These are phyloP conservation scores for Hygrophila difformis DNA, from an alignment of 257 asterid species.

Conservation along the genomic window DNA sequence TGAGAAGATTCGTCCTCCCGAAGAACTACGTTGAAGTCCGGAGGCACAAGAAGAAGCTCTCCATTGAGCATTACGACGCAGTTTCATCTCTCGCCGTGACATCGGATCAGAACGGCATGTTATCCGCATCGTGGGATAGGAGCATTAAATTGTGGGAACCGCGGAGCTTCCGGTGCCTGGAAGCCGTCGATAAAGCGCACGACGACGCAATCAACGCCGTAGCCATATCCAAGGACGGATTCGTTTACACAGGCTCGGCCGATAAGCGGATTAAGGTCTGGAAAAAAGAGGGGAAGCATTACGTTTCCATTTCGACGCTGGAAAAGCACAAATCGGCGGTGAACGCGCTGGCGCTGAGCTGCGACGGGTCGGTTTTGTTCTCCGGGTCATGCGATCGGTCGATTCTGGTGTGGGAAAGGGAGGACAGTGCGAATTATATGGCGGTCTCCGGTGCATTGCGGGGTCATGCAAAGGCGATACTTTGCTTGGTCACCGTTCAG, in stretches of 20 bases:
- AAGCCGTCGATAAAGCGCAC: conserved; percentile 54
- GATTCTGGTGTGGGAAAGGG: conserved; percentile 90
- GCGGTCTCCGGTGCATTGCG: conserved; percentile 71
- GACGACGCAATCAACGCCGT: conserved; percentile 88
- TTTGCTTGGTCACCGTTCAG: conserved; percentile 45
- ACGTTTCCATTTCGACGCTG: conserved; percentile 37
- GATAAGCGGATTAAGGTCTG: conserved; percentile 60
- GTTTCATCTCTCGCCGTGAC: conserved; percentile 45
- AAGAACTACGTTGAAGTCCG: conserved; percentile 47
- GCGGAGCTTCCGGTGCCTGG: conserved; percentile 27
- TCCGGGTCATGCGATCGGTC: conserved; percentile 88
- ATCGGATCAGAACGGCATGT: conserved; percentile 5
- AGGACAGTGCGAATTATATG: conserved; percentile 72
- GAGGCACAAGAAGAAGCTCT: conserved; percentile 53
- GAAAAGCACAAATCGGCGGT: conserved; percentile 82
- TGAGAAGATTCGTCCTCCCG: conserved; percentile 38
- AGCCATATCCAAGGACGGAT: conserved; percentile 32
- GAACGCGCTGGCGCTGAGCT: conserved; percentile 54
- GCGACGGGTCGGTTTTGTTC: conserved; percentile 56
- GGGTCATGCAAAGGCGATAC: conserved; percentile 59
- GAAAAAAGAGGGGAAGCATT: conserved; percentile 41
- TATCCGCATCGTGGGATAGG: conserved; percentile 74
- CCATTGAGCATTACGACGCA: conserved; percentile 76
- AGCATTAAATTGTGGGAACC: conserved; percentile 57
- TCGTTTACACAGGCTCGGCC: conserved; percentile 75